A percentile compares a stretch with the other conserved stretches of the same genome.
These are phyloP conservation scores for Apophysomyces trapeziformis DNA, from an alignment of 371 early-diverging fungal species.

Conservation along the genomic window DNA sequence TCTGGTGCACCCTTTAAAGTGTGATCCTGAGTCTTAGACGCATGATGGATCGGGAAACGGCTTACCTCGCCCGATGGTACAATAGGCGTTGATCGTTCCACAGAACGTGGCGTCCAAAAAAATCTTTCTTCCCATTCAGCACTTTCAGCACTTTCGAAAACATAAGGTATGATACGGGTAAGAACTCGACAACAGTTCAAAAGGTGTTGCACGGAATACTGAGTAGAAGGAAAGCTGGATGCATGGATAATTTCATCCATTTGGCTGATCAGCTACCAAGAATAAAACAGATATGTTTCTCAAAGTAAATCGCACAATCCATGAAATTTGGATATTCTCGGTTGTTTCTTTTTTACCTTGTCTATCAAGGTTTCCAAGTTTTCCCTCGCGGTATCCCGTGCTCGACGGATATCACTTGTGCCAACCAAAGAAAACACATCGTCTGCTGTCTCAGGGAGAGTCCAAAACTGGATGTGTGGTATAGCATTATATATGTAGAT, in stretches of 20 bases:
- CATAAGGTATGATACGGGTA: conserved; percentile 82
- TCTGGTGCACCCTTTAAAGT: background rate
- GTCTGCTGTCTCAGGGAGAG: conserved; percentile 79
- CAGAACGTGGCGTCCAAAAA: conserved; percentile 69
- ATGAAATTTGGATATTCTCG: background rate
- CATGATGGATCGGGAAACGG: conserved; percentile 10
- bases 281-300: background rate
- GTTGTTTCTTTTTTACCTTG: conserved; percentile 49
- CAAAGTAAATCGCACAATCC: too few species aligned
- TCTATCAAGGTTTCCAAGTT: conserved; percentile 76
- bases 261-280: conserved; percentile 53
- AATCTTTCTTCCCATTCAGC: conserved; percentile 65
- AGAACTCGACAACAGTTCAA: conserved; percentile 83
- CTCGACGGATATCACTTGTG: conserved; percentile 80
- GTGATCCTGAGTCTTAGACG: background rate
- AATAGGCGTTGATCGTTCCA: conserved; percentile 24
- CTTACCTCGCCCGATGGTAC: conserved; percentile 7
- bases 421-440: conserved; percentile 87
- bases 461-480: conserved; percentile 64
- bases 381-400: conserved; percentile 72
- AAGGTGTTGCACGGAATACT: conserved; percentile 60
- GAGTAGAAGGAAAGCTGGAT: conserved; percentile 56
- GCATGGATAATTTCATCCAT: conserved; percentile 57
- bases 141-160: conserved; percentile 71
- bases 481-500: too few species aligned